Evolutionary conservation across 2,329 filamentous ascomycete species (phyloP), one percentile per base, ranked within the genome.

Genomic region (Ilyonectria mors-panacis): DNA sequence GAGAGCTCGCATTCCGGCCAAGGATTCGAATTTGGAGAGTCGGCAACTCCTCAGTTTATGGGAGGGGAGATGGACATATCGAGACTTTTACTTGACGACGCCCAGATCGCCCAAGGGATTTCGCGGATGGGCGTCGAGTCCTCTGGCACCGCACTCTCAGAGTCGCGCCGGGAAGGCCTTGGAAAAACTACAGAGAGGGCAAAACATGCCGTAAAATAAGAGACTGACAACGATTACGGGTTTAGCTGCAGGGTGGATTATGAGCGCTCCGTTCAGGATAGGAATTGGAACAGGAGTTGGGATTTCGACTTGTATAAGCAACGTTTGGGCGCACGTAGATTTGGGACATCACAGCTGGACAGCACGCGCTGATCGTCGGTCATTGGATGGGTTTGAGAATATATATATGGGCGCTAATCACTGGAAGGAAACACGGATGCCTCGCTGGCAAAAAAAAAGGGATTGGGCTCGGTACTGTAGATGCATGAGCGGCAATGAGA

Each of bases 41-140:
- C 76, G 6, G 74, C 80, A 10, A 75, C 77, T 4, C 74, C 81
- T 3, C 81, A 84, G 3, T 80, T 84, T 60, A 77, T 83, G 53
- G 82, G 82, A 4, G 85, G 86, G 17, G 88, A 90, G 75, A 91
- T 91, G 88, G 88, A 89, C 58, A 89, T 91, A 51, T 88, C 87
- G 17, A 84, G 88, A 13, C 81, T 91, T 2, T 77, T 91, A 2
- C 81, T 90, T n/a, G 87, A 90, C 59, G 87, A 89, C 68, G 78
- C 80, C 4, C 81, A 81, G 64, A 63, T 77, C 3, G 63, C 67
- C 9, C 78, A 74, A 50, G 54, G 68, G 21, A 71, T 66, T 42
- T 59, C 73, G 28, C 74, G 78, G 19, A 73, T 77, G 26, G 74
- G 70, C 13, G 42, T 70, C 8, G 79, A 81, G 6, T 69, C 75